These are phyloP conservation scores for Ophidiomyces ophidiicola DNA, from an alignment of 2,329 filamentous ascomycete genomes.

Conservation along the genomic window DNA sequence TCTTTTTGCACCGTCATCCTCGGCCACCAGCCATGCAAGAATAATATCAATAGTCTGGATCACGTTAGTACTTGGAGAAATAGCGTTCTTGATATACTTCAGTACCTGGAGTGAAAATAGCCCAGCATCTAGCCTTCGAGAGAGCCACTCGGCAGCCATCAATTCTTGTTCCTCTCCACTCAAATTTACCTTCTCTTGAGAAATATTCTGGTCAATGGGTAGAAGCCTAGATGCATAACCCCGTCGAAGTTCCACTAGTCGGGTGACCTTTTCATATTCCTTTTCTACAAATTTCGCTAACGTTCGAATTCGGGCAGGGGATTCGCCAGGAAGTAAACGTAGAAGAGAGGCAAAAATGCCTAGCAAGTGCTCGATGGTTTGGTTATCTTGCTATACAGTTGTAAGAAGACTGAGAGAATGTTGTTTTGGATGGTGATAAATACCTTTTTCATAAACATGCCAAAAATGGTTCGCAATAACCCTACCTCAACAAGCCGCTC, in stretches of 20 bases:
- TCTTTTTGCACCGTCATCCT: slow-evolving; percentile 62
- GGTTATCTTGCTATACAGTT: slow-evolving; percentile 43
- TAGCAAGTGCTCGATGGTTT: slow-evolving; percentile 65
- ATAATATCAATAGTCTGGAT: slow-evolving; percentile 60
- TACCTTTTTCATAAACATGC: slow-evolving; percentile 70
- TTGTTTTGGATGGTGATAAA: not conserved
- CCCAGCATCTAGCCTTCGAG: slow-evolving; percentile 66
- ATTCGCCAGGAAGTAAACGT: slow-evolving; percentile 63
- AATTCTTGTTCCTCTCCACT: slow-evolving; percentile 49
- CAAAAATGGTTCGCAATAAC: slow-evolving; percentile 74
- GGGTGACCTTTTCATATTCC: slow-evolving; percentile 71
- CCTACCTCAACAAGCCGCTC: slow-evolving; percentile 67
- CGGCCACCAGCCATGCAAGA: slow-evolving; percentile 80
- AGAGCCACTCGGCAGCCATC: slow-evolving; percentile 59
- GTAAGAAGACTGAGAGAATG: not conserved
- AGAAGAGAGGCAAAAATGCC: slow-evolving; percentile 76
- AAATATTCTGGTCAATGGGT: slow-evolving; percentile 52
- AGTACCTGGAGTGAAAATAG: slow-evolving; percentile 63
- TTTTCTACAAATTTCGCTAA: slow-evolving; percentile 94
- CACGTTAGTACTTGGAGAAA: not conserved
- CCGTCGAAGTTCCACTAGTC: slow-evolving; percentile 57
- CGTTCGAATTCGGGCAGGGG: slow-evolving; percentile 64
- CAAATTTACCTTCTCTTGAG: slow-evolving; percentile 43
- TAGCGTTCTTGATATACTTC: not conserved
- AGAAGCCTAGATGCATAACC: slow-evolving; percentile 55